These are phyloP conservation scores for Kondoa malvinella DNA, from an alignment of 768 basidiomycete genomes.

Conservation along the genomic window DNA sequence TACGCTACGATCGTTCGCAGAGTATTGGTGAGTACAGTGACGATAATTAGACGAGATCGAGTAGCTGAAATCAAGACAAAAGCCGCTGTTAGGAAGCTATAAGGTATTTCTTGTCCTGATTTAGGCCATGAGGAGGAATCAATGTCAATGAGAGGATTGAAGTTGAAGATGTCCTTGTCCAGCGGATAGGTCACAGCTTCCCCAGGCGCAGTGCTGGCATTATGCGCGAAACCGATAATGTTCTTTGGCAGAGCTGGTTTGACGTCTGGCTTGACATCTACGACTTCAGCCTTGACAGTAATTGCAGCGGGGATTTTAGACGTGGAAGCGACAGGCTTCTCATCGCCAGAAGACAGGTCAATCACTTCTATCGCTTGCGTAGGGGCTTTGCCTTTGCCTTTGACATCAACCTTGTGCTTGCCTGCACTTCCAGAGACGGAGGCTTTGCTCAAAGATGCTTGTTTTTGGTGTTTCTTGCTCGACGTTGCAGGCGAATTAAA, in stretches of 20 bases:
- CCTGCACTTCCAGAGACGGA: background rate
- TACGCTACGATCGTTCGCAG: slow-evolving; percentile 50
- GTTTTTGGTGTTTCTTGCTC: background rate
- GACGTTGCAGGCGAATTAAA: background rate
- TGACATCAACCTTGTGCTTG: background rate
- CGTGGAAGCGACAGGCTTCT: background rate
- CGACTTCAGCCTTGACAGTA: background rate
- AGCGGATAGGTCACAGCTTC: slow-evolving; percentile 17
- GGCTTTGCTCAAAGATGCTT: background rate
- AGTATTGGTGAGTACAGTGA: slow-evolving; percentile 55
- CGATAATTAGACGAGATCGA: slow-evolving; percentile 53
- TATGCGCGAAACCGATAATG: background rate
- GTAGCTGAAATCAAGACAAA: slow-evolving; percentile 48
- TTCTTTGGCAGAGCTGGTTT: background rate
- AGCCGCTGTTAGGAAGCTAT: slow-evolving; percentile 52
- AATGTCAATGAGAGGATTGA: slow-evolving; percentile 18
- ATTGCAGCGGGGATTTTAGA: background rate
- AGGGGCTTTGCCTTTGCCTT: background rate
- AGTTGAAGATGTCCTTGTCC: slow-evolving; percentile 24
- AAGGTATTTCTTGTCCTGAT: slow-evolving; percentile 35
- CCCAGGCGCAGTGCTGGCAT: background rate
- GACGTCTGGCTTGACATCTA: background rate
- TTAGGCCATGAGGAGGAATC: slow-evolving; percentile 14
- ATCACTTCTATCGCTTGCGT: background rate
- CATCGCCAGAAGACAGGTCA: slow-evolving; percentile 1